phyloP scores from a whole-genome alignment of 2,329 filamentous ascomycete genomes.

The Triangularia verruculosa region DNA sequence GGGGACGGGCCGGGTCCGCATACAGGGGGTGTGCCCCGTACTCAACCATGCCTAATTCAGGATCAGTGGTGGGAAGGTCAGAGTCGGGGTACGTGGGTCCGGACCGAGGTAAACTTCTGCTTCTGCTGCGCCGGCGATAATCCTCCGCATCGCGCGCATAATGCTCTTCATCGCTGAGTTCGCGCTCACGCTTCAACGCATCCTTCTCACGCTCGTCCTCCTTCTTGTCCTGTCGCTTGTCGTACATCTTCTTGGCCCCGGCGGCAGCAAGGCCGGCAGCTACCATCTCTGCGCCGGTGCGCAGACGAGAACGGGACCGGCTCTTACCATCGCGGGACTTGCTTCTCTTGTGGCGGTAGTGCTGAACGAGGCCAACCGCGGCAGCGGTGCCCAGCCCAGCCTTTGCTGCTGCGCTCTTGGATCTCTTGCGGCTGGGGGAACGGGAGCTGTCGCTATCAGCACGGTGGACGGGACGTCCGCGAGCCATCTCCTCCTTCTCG shows the following conservation, averaged over 20 bases:
- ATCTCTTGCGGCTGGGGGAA: conserved; percentile 42
- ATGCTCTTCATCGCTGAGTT: conserved; percentile 32
- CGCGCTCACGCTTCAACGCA: conserved; percentile 32
- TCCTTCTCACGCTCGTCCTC: conserved; percentile 41
- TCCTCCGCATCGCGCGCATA: conserved; percentile 38
- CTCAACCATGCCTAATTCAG: conserved; percentile 66
- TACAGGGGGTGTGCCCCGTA: conserved; percentile 60
- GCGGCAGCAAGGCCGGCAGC: conserved; percentile 59
- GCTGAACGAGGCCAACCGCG: conserved; percentile 56
- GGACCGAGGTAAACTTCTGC: conserved; percentile 37
- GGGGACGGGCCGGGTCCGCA: conserved; percentile 36
- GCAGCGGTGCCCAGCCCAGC: conserved; percentile 57
- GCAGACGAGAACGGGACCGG: conserved; percentile 42
- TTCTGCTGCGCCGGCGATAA: conserved; percentile 35
- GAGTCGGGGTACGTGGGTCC: conserved; percentile 43
- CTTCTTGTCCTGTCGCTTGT: conserved; percentile 60
- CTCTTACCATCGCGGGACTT: conserved; percentile 36
- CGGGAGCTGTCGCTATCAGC: conserved; percentile 45
- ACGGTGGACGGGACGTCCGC: conserved; percentile 53
- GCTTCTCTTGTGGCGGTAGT: conserved; percentile 54
- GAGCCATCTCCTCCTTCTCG: conserved; percentile 56
- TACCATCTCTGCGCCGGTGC: conserved; percentile 58
- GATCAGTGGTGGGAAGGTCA: conserved; percentile 49
- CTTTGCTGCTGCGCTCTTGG: conserved; percentile 52
- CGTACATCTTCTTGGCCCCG: conserved; percentile 59